phyloP scores from a whole-genome alignment of 2,329 filamentous ascomycete species.

The Eutypella sp. region DNA sequence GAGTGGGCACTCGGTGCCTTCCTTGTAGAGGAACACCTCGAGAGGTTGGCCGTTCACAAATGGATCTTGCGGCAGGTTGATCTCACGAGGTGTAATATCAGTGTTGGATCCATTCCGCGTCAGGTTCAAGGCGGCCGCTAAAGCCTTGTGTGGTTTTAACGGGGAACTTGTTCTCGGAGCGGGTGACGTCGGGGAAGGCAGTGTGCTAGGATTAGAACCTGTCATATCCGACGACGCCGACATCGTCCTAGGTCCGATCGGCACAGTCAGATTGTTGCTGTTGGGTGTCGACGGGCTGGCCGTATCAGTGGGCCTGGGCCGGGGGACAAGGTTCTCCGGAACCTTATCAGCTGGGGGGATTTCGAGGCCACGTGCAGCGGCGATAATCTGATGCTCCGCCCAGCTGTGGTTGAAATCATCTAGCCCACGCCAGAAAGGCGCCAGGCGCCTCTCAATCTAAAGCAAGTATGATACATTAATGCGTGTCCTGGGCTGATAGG shows the following conservation, averaged over 20 bases:
- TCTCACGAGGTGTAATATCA: conserved; percentile 71
- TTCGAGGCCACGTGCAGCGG: conserved; percentile 76
- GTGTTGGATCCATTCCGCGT: conserved; percentile 67
- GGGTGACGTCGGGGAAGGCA: conserved; percentile 54
- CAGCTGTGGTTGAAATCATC: conserved; percentile 84
- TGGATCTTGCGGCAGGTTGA: conserved; percentile 74
- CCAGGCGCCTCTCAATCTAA: conserved; percentile 86
- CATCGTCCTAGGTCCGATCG: conserved; percentile 70
- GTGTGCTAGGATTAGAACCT: conserved; percentile 57
- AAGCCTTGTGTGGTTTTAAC: conserved; percentile 78
- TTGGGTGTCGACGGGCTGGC: conserved; percentile 53
- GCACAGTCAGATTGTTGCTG: conserved; percentile 70
- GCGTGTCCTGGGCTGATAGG: not conserved
- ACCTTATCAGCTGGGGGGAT: conserved; percentile 82
- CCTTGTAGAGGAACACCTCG: conserved; percentile 90
- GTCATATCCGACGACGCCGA: conserved; percentile 71
- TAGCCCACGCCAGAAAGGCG: conserved; percentile 92
- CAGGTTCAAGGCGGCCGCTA: conserved; percentile 75
- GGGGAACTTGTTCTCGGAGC: conserved; percentile 47
- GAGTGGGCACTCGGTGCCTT: conserved; percentile 86
- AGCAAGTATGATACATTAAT: conserved; percentile 7
- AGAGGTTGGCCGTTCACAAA: conserved; percentile 92
- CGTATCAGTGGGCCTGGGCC: conserved; percentile 39
- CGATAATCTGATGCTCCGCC: conserved; percentile 93
- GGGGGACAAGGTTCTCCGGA: conserved; percentile 56